These are phyloP conservation scores for Hippophae gyantsensis DNA, from an alignment of 306 rosid genomes.

Conservation along the genomic window DNA sequence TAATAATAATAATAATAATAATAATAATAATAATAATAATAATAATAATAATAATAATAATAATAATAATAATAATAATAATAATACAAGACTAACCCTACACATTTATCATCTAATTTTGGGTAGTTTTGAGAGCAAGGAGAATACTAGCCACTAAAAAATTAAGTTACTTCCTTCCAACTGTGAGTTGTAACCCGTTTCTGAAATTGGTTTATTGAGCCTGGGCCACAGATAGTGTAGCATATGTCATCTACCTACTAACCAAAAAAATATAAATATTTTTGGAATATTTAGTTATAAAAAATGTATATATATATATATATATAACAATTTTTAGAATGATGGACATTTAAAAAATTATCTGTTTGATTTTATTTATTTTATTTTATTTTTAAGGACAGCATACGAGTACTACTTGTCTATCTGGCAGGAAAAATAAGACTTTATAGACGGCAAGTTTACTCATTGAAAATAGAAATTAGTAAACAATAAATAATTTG, in stretches of 20 bases:
- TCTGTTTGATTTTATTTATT: neutral
- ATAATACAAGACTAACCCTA: too few species aligned
- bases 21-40: too few species aligned
- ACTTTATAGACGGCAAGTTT: slow-evolving; percentile 19
- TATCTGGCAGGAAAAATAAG: slow-evolving; percentile 12
- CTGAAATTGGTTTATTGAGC: slow-evolving; percentile 1
- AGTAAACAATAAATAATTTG: neutral
- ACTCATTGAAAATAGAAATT: neutral
- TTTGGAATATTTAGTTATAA: neutral
- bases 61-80: too few species aligned
- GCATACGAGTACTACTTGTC: slow-evolving; percentile 2
- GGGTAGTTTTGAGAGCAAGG: slow-evolving; percentile 5
- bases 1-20: too few species aligned
- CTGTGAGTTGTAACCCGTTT: neutral
- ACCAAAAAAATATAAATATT: neutral
- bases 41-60: too few species aligned
- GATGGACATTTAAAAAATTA: neutral
- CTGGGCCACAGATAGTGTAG: neutral
- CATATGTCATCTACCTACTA: neutral
- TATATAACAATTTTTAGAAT: neutral
- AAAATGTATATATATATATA: too few species aligned
- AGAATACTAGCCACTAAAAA: slow-evolving; percentile 1
- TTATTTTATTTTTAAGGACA: slow-evolving; percentile 4
- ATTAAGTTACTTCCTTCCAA: slow-evolving; percentile 9
- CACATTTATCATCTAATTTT: too few species aligned